Evolutionary conservation across 805 yeast genomes (phyloP), one percentile per base, ranked within the genome.

Genomic region (Ogataea methylovora): DNA sequence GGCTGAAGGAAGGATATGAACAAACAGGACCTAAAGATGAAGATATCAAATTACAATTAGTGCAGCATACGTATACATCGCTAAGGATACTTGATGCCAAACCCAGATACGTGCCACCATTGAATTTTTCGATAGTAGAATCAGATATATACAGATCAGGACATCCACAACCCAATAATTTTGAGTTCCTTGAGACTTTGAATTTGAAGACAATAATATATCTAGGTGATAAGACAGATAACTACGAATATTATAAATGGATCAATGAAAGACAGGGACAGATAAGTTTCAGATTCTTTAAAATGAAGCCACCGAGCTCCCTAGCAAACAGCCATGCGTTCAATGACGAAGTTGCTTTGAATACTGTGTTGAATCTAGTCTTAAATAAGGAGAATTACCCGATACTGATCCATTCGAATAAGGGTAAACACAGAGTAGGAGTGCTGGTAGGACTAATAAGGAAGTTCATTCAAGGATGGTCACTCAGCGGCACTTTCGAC

Each of bases 401-500:
- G 1, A 76, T 90, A 10, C 64, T 90, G 37, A 73, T 90, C 10
- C 97, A 92, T 55, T 86, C 96, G 4, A 86, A 92, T 57, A 90
- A 90, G 61, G 98, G 98, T n/a, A 92, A 92, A 56, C 98, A 90
- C 54, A 61, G 98, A 28, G 88, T 86, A 3, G 97, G 97, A 0
- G 88, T 92, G 1, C 65, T 88, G 27, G 94, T 88, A n/a, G 98
- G 96, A 0, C 68, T 86, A 21, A 78, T 90, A 70, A 63, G 98
- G 32, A 86, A 85, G 51, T 55, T 82, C 34, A 61, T 87, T 30
- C 96, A 87, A 57, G 94, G 94, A 2, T 90, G 98, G 98, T 77
- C 92, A 38, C 67, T 85, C 48, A 79, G 95, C 34, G 94, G 96
- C 2, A 81, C 86, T 5, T 92, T 86, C 56, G 96, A 87, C 54